Conservation (phyloP, 2,329 filamentous ascomycete species). For the Fusarium decemcellulare region DNA sequence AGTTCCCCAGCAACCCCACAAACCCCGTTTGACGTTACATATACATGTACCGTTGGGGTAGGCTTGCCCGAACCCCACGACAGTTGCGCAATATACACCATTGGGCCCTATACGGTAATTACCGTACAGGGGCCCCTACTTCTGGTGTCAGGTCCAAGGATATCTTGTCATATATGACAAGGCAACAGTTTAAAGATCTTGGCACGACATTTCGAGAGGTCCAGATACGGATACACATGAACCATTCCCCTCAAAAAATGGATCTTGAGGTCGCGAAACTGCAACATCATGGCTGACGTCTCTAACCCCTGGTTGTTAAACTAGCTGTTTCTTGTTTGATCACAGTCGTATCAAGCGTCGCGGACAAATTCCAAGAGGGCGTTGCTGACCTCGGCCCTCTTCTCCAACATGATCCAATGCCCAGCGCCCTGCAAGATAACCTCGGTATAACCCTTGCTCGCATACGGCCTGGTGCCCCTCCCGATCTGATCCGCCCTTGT, state of each 20-base stretch:
- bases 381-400: constrained; percentile 22
- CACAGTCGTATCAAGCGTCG: neutral
- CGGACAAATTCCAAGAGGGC: constrained; percentile 28
- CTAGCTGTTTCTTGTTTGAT: neutral
- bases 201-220: neutral
- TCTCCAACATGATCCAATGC: constrained; percentile 41
- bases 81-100: no score
- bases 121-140: no score
- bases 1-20: neutral
- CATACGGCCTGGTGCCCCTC: constrained; percentile 15
- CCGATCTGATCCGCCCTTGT: constrained; percentile 25
- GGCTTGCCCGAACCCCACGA: neutral
- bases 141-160: no score
- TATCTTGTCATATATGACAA: constrained; percentile 1
- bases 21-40: neutral
- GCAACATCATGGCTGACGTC: neutral
- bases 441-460: constrained; percentile 25
- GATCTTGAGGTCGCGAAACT: neutral
- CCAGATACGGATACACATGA: neutral
- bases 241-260: constrained; percentile 10
- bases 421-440: constrained; percentile 21
- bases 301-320: no score
- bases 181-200: constrained; percentile 20
- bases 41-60: neutral
- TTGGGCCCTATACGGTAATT: no score